Conservation (phyloP, 1,139 yeast species). For the Sugiyamaella pinicola region DNA sequence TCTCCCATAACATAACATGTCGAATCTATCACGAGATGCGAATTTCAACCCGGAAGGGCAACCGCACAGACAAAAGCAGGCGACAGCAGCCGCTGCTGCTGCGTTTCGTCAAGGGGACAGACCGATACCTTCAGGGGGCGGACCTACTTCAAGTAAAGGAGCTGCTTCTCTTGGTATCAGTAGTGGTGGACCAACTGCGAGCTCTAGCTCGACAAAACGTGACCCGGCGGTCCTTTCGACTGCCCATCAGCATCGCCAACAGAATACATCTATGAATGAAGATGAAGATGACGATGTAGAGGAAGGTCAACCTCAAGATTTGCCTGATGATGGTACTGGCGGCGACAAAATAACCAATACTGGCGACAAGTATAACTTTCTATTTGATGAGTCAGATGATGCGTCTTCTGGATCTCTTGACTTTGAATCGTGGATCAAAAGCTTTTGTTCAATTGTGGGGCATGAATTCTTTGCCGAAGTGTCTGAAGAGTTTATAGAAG, state of each 20-base stretch:
- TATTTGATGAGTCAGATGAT: slow-evolving; percentile 22
- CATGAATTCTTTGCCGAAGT: slow-evolving; percentile 95
- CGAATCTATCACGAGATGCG: slow-evolving; percentile 10
- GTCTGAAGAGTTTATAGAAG: slow-evolving; percentile 90
- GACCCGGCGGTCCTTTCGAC: background rate
- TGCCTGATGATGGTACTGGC: slow-evolving; percentile 1
- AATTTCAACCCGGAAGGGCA: slow-evolving; percentile 12
- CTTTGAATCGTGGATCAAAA: slow-evolving; percentile 75
- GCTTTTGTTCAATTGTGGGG: slow-evolving; percentile 83
- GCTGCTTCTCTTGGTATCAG: background rate
- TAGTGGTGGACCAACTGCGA: background rate
- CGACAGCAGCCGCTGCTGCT: slow-evolving; percentile 10
- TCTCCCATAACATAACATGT: slow-evolving; percentile 6
- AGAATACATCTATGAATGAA: slow-evolving; percentile 2
- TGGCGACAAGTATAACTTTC: slow-evolving; percentile 12
- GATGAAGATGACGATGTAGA: slow-evolving; percentile 21
- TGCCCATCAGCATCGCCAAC: background rate
- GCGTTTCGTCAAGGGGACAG: slow-evolving; percentile 11
- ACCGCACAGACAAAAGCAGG: slow-evolving; percentile 3
- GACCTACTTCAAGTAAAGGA: slow-evolving; percentile 6
- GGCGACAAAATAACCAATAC: slow-evolving; percentile 12
- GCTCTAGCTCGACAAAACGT: background rate
- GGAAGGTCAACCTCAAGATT: slow-evolving; percentile 1
- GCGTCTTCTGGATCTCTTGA: slow-evolving; percentile 31
- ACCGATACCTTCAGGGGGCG: background rate